These are phyloP conservation scores for Ogataea pilisensis DNA, from an alignment of 805 yeast genomes.

Conservation along the genomic window DNA sequence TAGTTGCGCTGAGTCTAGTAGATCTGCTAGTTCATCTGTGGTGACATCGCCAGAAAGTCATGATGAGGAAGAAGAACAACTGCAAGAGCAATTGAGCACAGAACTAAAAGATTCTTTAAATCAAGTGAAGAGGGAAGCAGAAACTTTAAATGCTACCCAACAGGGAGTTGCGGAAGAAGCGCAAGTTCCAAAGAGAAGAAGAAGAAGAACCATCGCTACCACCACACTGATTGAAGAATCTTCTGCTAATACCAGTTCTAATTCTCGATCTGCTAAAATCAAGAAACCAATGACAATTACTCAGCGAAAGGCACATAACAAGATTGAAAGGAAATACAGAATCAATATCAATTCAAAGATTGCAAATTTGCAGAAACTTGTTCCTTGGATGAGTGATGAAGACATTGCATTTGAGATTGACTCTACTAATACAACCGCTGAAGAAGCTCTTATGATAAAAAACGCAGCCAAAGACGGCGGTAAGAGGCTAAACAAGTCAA, in stretches of 20 bases:
- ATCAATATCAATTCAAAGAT: slow-evolving; percentile 70
- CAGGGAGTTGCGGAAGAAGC: background rate
- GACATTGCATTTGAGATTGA: slow-evolving; percentile 62
- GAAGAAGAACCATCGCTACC: slow-evolving; percentile 6
- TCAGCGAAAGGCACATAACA: slow-evolving; percentile 70
- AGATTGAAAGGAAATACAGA: slow-evolving; percentile 66
- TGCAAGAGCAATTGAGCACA: background rate
- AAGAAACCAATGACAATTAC: slow-evolving; percentile 28
- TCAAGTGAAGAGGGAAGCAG: background rate
- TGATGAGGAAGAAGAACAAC: slow-evolving; percentile 1
- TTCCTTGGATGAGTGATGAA: slow-evolving; percentile 64
- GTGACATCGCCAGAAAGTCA: slow-evolving; percentile 11
- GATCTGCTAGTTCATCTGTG: background rate
- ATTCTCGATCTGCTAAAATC: slow-evolving; percentile 7
- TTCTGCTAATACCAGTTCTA: background rate
- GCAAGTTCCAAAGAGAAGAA: slow-evolving; percentile 5
- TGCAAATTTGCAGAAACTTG: slow-evolving; percentile 59
- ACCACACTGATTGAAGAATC: background rate
- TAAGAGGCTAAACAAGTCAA: slow-evolving; percentile 56
- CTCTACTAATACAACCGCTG: slow-evolving; percentile 8
- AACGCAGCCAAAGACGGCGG: slow-evolving; percentile 12
- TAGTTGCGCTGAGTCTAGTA: background rate
- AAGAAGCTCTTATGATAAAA: slow-evolving; percentile 5
- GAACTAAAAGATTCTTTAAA: background rate
- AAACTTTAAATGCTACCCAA: background rate